Conservation (phyloP, 331 rosid genomes). For the Acacia concinna region DNA sequence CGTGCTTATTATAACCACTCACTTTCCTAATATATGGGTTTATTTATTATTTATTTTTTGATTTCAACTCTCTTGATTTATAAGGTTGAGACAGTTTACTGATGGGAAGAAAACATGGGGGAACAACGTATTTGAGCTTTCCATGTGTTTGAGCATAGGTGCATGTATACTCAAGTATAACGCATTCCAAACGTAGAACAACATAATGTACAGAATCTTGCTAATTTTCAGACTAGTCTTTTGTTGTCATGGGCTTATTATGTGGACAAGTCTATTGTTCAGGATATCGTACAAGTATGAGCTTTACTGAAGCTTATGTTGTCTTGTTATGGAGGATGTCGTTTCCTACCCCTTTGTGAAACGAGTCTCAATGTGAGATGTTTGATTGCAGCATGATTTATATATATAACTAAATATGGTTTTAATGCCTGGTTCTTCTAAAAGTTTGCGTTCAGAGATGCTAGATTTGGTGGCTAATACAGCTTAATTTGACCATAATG, state of each 20-base stretch:
- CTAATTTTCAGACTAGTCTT: neutral
- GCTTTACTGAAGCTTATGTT: neutral
- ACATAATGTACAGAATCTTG: neutral
- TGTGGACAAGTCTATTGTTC: neutral
- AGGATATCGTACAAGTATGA: neutral
- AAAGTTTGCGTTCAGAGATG: constrained; percentile 32
- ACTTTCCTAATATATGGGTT: neutral
- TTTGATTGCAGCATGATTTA: neutral
- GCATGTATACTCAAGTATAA: neutral
- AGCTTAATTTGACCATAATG: constrained; percentile 38
- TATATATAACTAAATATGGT: neutral
- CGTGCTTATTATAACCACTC: neutral
- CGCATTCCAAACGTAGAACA: neutral
- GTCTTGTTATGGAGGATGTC: neutral
- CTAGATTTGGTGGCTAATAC: constrained; percentile 26
- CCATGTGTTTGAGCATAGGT: neutral
- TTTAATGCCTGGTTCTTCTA: constrained; percentile 28
- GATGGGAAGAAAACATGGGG: neutral
- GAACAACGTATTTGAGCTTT: neutral
- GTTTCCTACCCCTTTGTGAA: neutral
- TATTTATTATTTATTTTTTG: neutral
- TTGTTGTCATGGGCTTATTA: neutral
- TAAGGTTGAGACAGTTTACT: neutral
- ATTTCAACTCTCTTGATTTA: neutral
- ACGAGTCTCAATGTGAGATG: neutral